These are phyloP conservation scores for Trifolium repens DNA, from an alignment of 306 rosid species.

Conservation along the genomic window DNA sequence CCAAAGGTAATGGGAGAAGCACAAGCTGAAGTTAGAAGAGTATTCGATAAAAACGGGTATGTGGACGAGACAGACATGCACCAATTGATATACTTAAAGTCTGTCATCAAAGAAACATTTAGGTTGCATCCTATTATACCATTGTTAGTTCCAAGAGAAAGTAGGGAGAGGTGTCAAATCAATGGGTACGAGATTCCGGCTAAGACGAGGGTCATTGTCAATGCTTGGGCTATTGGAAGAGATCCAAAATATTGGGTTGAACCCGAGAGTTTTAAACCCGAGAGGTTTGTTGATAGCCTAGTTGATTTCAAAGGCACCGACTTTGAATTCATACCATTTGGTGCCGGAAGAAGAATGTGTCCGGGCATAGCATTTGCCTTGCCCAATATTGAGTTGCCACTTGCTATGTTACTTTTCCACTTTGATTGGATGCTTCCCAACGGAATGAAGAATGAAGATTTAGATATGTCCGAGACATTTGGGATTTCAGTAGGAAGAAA, in stretches of 20 bases:
- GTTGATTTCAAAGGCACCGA: background rate
- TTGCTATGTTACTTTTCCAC: background rate
- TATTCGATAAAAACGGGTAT: background rate
- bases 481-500: background rate
- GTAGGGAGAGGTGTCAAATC: background rate
- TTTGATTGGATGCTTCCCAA: slow-evolving; percentile 6
- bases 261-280: background rate
- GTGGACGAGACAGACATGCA: background rate
- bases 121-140: background rate
- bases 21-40: background rate
- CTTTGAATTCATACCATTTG: background rate
- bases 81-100: background rate
- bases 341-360: background rate
- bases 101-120: background rate
- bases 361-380: background rate
- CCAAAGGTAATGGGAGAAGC: slow-evolving; percentile 5
- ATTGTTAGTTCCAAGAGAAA: background rate
- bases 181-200: background rate
- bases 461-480: background rate
- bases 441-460: background rate
- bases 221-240: slow-evolving; percentile 5
- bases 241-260: background rate
- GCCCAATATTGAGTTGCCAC: background rate
- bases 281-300: background rate
- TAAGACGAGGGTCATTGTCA: background rate